Percentiles rank a stretch among this genome's conserved stretches.
phyloP scores from a whole-genome alignment of 2,329 filamentous ascomycete genomes.

The Sclerotinia minor region DNA sequence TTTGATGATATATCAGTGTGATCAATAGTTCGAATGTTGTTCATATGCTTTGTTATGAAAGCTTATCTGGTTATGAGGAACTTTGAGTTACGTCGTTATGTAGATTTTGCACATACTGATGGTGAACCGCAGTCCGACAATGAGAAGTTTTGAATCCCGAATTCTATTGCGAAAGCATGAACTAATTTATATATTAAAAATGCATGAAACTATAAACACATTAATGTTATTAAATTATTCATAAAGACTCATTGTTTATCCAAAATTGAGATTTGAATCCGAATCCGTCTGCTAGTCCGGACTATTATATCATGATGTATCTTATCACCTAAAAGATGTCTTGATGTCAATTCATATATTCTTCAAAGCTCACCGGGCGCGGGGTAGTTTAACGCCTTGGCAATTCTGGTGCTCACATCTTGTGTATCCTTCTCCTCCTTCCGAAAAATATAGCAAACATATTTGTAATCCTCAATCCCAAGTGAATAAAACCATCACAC shows the following conservation, averaged over 20 bases:
- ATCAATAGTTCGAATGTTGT: not conserved
- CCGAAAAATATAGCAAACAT: not conserved
- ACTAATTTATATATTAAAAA: too few species aligned
- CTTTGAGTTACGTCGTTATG: too few species aligned
- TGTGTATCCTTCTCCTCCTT: not conserved
- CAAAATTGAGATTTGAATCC: not conserved
- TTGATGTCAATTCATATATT: not conserved
- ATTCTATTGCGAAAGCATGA: too few species aligned
- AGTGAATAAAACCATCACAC: not conserved
- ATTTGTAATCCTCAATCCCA: not conserved
- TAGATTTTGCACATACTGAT: too few species aligned
- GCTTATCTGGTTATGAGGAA: too few species aligned
- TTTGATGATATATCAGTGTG: not conserved
- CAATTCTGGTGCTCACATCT: not conserved
- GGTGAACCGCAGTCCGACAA: too few species aligned
- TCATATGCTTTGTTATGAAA: too few species aligned
- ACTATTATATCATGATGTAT: not conserved
- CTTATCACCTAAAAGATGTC: not conserved
- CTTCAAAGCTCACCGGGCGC: not conserved
- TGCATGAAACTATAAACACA: too few species aligned
- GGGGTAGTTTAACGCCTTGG: constrained; percentile 8
- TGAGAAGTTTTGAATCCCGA: too few species aligned
- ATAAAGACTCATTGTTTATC: too few species aligned
- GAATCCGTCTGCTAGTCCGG: not conserved
- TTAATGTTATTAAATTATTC: too few species aligned